phyloP scores from a whole-genome alignment of 2,329 filamentous ascomycete genomes.

The Fonsecaea multimorphosa region DNA sequence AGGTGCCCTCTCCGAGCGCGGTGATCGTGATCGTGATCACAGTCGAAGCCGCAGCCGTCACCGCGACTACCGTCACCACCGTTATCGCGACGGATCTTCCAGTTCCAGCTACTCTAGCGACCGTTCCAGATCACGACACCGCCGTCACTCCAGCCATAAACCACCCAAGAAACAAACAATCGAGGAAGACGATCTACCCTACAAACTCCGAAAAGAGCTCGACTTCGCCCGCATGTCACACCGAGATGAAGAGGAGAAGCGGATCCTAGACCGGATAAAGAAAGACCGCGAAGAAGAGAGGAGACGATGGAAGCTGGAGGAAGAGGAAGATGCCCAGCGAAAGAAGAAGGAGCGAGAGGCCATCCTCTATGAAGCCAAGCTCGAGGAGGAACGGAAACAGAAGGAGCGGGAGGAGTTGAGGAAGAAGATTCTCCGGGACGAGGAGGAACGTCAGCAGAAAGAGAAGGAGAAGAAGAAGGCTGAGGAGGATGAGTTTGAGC shows the following conservation, averaged over 20 bases:
- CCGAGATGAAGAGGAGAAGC: conserved; percentile 54
- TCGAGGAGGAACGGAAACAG: conserved; percentile 40
- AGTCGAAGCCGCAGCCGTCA: conserved; percentile 33
- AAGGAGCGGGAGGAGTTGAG: conserved; percentile 41
- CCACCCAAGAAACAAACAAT: conserved; percentile 43
- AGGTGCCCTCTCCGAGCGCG: conserved; percentile 14
- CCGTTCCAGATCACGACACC: conserved; percentile 41
- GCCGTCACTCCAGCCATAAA: conserved; percentile 43
- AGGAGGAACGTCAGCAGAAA: conserved; percentile 51
- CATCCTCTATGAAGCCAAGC: conserved; percentile 34
- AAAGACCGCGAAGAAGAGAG: conserved; percentile 40
- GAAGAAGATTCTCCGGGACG: conserved; percentile 39
- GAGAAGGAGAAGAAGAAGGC: conserved; percentile 57
- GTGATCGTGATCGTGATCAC: conserved; percentile 18
- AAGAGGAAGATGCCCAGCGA: conserved; percentile 37
- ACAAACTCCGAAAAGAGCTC: conserved; percentile 41
- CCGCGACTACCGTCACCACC: conserved; percentile 18
- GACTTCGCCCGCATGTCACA: conserved; percentile 35
- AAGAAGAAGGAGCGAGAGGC: conserved; percentile 44
- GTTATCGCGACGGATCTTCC: conserved; percentile 24
- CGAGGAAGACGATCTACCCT: conserved; percentile 41
- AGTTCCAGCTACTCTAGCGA: conserved; percentile 25
- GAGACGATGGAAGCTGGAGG: conserved; percentile 34
- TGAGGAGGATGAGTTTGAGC: conserved; percentile 57
- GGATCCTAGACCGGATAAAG: conserved; percentile 52